Conservation (phyloP, 352 stramenopile genomes). For the Phytophthora agathidicida region DNA sequence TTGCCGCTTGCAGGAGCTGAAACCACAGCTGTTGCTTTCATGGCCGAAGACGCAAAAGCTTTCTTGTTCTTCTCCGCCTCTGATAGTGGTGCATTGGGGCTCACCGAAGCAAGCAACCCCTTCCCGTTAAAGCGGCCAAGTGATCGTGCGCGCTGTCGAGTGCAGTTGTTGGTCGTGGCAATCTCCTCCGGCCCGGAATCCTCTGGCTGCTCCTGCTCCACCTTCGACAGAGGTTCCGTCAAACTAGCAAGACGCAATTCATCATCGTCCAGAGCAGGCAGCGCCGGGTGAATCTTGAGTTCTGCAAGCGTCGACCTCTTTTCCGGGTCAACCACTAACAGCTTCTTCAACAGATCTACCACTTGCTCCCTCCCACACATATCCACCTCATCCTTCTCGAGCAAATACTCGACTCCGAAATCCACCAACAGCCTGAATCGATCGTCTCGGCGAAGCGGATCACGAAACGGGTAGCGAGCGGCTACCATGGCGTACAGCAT, state of each 20-base stretch:
- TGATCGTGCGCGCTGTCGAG: constrained; percentile 22
- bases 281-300: constrained; percentile 49
- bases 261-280: constrained; percentile 10
- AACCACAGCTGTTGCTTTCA: constrained; percentile 16
- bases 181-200: neutral
- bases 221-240: neutral
- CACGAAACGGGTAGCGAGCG: constrained; percentile 66
- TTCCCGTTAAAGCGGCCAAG: constrained; percentile 35
- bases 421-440: constrained; percentile 63
- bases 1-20: constrained; percentile 7
- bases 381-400: constrained; percentile 73
- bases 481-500: constrained; percentile 81
- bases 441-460: constrained; percentile 57
- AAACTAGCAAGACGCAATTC: constrained; percentile 13
- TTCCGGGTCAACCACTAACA: constrained; percentile 59
- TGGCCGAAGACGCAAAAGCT: constrained; percentile 18
- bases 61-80: constrained; percentile 33
- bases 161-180: constrained; percentile 12
- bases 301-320: constrained; percentile 47
- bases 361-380: constrained; percentile 39
- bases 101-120: constrained; percentile 28
- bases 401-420: constrained; percentile 67
- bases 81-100: constrained; percentile 17
- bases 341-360: constrained; percentile 55
- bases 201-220: constrained; percentile 2